A percentile compares a stretch with the other conserved stretches of the same genome.
Conservation (phyloP, 305 asterid genomes). For the Fraxinus dipetala region DNA sequence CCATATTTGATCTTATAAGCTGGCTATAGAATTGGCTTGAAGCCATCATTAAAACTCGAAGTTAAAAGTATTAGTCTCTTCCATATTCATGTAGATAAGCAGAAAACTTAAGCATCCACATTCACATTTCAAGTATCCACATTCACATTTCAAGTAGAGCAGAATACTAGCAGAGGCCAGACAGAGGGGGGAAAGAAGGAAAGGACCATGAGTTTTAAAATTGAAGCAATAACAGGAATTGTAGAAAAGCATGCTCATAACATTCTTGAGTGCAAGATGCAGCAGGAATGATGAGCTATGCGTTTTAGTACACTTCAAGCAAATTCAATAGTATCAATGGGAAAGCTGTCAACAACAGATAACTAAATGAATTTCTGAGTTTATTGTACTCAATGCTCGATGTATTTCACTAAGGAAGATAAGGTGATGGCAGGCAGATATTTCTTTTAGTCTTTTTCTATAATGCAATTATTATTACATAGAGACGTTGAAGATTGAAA, state of each 20-base stretch:
- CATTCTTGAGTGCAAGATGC: background rate
- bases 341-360: background rate
- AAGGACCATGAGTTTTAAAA: background rate
- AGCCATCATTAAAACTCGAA: background rate
- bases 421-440: slow-evolving; percentile 13
- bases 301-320: background rate
- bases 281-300: background rate
- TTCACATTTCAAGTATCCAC: background rate
- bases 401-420: background rate
- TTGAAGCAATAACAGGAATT: background rate
- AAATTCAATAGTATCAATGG: background rate
- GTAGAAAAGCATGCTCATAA: background rate
- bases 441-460: slow-evolving; percentile 17
- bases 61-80: background rate
- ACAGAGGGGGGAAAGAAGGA: background rate
- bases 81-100: background rate
- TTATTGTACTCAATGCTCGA: background rate
- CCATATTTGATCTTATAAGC: background rate
- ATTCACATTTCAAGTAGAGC: background rate
- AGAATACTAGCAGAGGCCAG: background rate
- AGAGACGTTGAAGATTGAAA: slow-evolving; percentile 28
- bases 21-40: background rate
- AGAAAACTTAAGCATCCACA: background rate
- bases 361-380: background rate
- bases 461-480: slow-evolving; percentile 29